Base-by-base conservation (phyloP, 768 basidiomycete genomes). In the Pisolithus albus region DNA sequence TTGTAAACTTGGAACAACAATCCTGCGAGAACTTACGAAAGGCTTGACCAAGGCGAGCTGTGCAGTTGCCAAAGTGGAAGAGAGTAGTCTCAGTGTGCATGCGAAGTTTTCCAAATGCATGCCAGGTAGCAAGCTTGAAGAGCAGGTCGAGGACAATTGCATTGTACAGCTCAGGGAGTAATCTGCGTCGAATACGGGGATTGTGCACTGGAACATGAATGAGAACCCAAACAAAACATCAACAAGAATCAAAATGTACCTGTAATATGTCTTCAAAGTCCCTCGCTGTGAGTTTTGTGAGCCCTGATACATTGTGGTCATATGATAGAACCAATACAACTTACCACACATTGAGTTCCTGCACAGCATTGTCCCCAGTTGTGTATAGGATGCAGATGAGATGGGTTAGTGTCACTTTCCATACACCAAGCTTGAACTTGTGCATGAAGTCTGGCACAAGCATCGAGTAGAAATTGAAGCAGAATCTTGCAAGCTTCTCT, bases 221-320 rank as follows among this genome's bases (percentile, higher is more conserved):
- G 9, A 11, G 11, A 34, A 34, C 4, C 32, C 11, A 11, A 34
- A 34, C 32, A 10, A 11, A 11, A 34, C 32, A 11, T 34, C 9
- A 34, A 34, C 9, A 34, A 2, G 32, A 11, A 34, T 28, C 28
- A 10, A 19, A 2, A 51, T 10, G 4, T 34, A 55, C 54, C 57
- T 73, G 72, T 0, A 75, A 52, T 0, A 74, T 55, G 18, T 75
- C 72, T 44, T 75, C 68, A 51, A 64, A 75, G 44, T 75, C 68
- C 1, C 59, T 53, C 0, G 69, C 73, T 0, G 69, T 72, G 1
- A 73, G 55, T 41, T 66, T 65, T 26, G 62, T 65, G 41, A 75
- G 51, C 3, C 55, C 64, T 0, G 70, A 68, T 0, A 63, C 67
- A 57, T 75, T 70, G 15, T 52, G 45, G 4, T 34, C 32, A 34